phyloP scores from a whole-genome alignment of 108 stramenopile genomes.

The Cyclotella baltica region DNA sequence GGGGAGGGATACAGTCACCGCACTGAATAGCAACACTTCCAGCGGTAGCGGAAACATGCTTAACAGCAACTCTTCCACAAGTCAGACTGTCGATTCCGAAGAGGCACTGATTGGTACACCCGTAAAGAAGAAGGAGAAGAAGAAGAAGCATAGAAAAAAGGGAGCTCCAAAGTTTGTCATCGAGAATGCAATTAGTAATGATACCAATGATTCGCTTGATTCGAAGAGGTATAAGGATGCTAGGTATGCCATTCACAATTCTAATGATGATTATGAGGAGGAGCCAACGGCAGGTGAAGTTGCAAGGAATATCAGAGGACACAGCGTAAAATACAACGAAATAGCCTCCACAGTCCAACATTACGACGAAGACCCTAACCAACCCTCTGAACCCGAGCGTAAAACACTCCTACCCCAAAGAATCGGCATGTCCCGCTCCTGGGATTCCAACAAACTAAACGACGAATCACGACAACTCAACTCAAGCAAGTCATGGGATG shows the following conservation, averaged over 20 bases:
- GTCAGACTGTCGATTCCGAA: slow-evolving; percentile 39
- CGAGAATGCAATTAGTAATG: slow-evolving; percentile 23
- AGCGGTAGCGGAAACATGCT: background rate
- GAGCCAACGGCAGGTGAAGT: background rate
- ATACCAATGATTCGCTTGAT: slow-evolving; percentile 24
- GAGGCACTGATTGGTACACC: slow-evolving; percentile 33
- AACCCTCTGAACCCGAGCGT: background rate
- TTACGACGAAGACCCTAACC: background rate
- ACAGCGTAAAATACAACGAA: slow-evolving; percentile 7
- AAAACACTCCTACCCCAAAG: slow-evolving; percentile 14
- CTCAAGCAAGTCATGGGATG: slow-evolving; percentile 22
- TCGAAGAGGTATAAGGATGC: slow-evolving; percentile 12
- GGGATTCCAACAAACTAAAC: slow-evolving; percentile 2
- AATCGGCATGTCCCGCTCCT: slow-evolving; percentile 24
- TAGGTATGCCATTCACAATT: slow-evolving; percentile 29
- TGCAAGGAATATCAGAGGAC: background rate
- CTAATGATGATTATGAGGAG: slow-evolving; percentile 23
- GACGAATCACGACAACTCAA: background rate
- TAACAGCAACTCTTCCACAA: background rate
- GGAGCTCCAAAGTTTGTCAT: slow-evolving; percentile 13
- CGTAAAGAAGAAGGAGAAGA: slow-evolving; percentile 30
- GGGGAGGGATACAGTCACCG: background rate
- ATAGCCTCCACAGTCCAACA: slow-evolving; percentile 1
- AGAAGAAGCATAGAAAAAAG: slow-evolving; percentile 17
- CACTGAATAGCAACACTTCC: background rate